Base-by-base conservation (phyloP, 106 monocot genomes). In the Chionographis japonica region DNA sequence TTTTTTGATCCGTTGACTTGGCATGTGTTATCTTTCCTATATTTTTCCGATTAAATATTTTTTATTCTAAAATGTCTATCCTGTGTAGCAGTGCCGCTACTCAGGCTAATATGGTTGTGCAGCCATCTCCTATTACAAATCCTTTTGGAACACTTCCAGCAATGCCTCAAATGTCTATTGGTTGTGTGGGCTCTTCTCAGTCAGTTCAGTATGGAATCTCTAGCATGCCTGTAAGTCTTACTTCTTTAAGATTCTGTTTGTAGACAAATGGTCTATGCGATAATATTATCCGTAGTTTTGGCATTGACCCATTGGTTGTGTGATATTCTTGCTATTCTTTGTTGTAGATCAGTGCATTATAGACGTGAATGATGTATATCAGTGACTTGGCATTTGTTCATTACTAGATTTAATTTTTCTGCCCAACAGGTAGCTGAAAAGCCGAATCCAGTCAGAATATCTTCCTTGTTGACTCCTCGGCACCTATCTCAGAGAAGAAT, bases 141-240 rank as follows among this genome's bases (percentile, higher is more conserved):
- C 95, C 95, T 50, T 97, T 92, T 75, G 95, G 95, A 18, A 80
- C 82, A 41, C 89, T 97, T 56, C 97, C 97, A 56, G 84, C 86
- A 55, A 82, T 89, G 80, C 97, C 97, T 71, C 86, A 89, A 63
- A 97, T 97, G 86, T 97, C 97, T 19, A 89, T 97, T 77, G 86
- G 97, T 17, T 82, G 56, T 68, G 82, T 42, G 20, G 86, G 89
- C 20, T 73, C 82, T 79, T 65, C 87, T 35, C 80, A 89, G 75
- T 79, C 92, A 18, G 78, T 97, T 76, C 97, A 97, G 54, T 97
- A 92, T 85, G 97, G 97, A 50, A 97, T 97, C 61, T 97, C 97
- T 60, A 92, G 81, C 78, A 80, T 97, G 86, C 97, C 97, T 63
- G 97, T 97, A 81, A 89, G 86, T 71, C 12, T 54, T 20, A 8